Evolutionary conservation across 1,284 basidiomycete species (phyloP).

Genomic region (Tausonia pullulans): DNA sequence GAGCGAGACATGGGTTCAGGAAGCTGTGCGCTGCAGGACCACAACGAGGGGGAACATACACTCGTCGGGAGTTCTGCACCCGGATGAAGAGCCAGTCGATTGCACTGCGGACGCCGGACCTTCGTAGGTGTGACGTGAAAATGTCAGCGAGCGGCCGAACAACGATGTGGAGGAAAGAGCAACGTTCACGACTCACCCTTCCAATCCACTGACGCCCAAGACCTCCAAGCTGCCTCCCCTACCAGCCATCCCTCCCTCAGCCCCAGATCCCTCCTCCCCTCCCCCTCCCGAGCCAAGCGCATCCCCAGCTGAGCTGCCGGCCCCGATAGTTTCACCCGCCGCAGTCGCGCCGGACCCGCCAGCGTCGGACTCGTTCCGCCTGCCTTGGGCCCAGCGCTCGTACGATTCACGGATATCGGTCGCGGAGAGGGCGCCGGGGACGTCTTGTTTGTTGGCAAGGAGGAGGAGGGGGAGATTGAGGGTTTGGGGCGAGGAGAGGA

Average conservation of each 20-base stretch:
- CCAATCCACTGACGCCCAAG: constrained; percentile 57
- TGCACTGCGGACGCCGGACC: constrained; percentile 76
- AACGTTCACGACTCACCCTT: constrained; percentile 48
- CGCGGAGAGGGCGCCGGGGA: constrained; percentile 60
- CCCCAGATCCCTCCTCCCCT: constrained; percentile 38
- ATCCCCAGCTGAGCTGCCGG: constrained; percentile 7
- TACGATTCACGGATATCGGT: constrained; percentile 82
- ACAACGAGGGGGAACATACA: too few species aligned
- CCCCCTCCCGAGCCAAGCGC: constrained; percentile 10
- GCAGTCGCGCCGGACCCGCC: constrained; percentile 11
- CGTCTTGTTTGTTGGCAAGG: constrained; percentile 88
- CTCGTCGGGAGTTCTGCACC: constrained; percentile 34
- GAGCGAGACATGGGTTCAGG: too few species aligned
- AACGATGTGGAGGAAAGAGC: background rate
- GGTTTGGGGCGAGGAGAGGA: constrained; percentile 72
- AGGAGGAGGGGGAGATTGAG: constrained; percentile 76
- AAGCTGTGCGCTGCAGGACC: too few species aligned
- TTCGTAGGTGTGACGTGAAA: constrained; percentile 28
- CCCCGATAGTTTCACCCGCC: background rate
- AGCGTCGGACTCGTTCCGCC: constrained; percentile 21
- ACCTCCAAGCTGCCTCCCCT: constrained; percentile 58
- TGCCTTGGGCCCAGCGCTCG: constrained; percentile 57
- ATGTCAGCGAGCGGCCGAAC: background rate
- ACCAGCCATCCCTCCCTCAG: constrained; percentile 48
- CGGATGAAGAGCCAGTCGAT: constrained; percentile 89